phyloP scores from a whole-genome alignment of 176 grass and related monocot species.

The Phragmites australis region DNA sequence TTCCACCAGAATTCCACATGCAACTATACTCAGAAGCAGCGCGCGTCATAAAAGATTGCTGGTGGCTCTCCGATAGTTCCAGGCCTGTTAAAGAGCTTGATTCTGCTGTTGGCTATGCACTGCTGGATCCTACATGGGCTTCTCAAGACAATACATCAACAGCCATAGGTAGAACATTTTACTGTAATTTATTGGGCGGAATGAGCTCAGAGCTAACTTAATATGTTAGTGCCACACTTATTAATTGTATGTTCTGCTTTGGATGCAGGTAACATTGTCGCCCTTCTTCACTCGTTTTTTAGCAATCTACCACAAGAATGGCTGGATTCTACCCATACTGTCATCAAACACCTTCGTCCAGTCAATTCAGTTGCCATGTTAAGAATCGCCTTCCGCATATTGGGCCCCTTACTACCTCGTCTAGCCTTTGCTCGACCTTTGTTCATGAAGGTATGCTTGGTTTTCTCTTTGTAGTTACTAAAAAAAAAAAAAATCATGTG shows the following conservation, averaged over 20 bases:
- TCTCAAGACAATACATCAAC: conserved; percentile 98
- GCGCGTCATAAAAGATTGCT: conserved; percentile 93
- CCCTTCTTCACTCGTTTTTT: conserved; percentile 92
- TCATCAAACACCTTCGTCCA: conserved; percentile 92
- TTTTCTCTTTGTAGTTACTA: not conserved
- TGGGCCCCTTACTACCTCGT: conserved; percentile 91
- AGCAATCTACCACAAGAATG: conserved; percentile 99
- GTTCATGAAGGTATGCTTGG: conserved; percentile 90
- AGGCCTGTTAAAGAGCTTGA: conserved; percentile 91
- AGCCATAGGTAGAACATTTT: conserved; percentile 62
- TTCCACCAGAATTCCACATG: conserved; percentile 92
- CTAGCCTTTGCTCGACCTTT: conserved; percentile 89
- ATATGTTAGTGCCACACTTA: conserved; percentile 1
- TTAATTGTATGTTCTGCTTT: conserved; percentile 11
- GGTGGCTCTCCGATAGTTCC: conserved; percentile 90
- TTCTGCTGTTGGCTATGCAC: conserved; percentile 93
- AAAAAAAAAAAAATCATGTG: not conserved
- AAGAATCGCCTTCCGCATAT: conserved; percentile 95
- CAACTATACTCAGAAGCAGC: conserved; percentile 92
- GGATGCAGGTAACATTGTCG: conserved; percentile 83
- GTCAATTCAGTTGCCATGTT: conserved; percentile 97
- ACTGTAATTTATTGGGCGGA: conserved; percentile 25
- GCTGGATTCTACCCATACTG: conserved; percentile 89
- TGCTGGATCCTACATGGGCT: conserved; percentile 91
- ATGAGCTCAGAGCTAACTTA: conserved; percentile 30